phyloP scores from a whole-genome alignment of 495 filamentous ascomycete genomes.

The Penicillium longicatenatum region DNA sequence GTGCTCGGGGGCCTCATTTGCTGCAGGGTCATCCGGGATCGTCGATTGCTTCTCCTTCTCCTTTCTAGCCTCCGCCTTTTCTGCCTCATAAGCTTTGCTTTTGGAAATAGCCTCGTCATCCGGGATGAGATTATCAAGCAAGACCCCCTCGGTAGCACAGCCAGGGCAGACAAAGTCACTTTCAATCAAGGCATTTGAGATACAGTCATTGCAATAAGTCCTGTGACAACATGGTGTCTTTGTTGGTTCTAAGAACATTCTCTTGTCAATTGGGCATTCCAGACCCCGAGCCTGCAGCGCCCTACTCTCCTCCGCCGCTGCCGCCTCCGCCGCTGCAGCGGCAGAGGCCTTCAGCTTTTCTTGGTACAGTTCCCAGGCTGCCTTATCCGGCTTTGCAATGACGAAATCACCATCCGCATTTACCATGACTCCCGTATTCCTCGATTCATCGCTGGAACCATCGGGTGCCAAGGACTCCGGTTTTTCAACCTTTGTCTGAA shows the following conservation, averaged over 20 bases:
- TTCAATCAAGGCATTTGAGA: slow-evolving; percentile 95
- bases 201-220: slow-evolving; percentile 99
- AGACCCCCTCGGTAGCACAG: slow-evolving; percentile 84
- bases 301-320: slow-evolving; percentile 71
- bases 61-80: slow-evolving; percentile 61
- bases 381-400: slow-evolving; percentile 89
- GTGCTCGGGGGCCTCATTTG: slow-evolving; percentile 34
- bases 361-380: slow-evolving; percentile 94
- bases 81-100: slow-evolving; percentile 75
- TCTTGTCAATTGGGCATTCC: slow-evolving; percentile 93
- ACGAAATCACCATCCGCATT: slow-evolving; percentile 97
- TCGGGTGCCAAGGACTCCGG: slow-evolving; percentile 72
- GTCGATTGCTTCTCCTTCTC: slow-evolving; percentile 61
- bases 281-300: slow-evolving; percentile 83
- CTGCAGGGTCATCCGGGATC: slow-evolving; percentile 24
- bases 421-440: slow-evolving; percentile 90
- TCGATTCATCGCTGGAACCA: slow-evolving; percentile 71
- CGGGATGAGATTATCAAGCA: slow-evolving; percentile 84
- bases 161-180: slow-evolving; percentile 94
- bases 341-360: slow-evolving; percentile 83
- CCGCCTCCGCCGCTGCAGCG: slow-evolving; percentile 70
- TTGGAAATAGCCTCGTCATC: slow-evolving; percentile 78
- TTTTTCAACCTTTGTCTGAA: slow-evolving; percentile 92
- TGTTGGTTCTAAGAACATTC: slow-evolving; percentile 94
- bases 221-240: slow-evolving; percentile 97